Conservation (phyloP, 1,284 basidiomycete species). For the Boletus smithii region DNA sequence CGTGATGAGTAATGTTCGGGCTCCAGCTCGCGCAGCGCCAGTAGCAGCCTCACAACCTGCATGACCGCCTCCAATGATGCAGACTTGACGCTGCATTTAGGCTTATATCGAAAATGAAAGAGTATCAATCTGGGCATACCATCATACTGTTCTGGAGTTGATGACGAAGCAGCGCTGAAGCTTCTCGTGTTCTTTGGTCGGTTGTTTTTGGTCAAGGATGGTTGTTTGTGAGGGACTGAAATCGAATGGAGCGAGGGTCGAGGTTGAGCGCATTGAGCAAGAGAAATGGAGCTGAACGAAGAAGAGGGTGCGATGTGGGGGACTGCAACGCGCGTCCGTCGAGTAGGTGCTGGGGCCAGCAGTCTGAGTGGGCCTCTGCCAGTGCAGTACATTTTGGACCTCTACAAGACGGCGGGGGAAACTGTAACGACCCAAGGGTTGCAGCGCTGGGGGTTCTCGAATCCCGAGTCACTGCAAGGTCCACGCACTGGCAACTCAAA, state of each 20-base stretch:
- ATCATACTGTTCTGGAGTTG: constrained; percentile 19
- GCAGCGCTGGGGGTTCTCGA: not conserved
- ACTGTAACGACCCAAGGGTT: not conserved
- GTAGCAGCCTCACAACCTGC: constrained; percentile 90
- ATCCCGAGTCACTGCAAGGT: not conserved
- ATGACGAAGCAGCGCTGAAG: constrained; percentile 2
- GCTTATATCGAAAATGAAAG: not conserved
- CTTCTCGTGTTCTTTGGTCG: not conserved
- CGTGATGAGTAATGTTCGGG: constrained; percentile 76
- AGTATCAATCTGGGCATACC: constrained; percentile 13
- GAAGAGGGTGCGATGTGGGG: not conserved
- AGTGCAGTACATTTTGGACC: constrained; percentile 8
- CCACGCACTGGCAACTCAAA: not conserved
- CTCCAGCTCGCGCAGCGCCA: constrained; percentile 78
- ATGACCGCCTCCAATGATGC: constrained; percentile 89
- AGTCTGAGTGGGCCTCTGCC: constrained; percentile 3
- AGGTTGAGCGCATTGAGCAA: not conserved
- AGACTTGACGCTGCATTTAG: constrained; percentile 46
- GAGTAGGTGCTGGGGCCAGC: not conserved
- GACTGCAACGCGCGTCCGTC: constrained; percentile 3
- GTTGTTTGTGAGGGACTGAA: not conserved
- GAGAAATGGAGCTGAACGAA: not conserved
- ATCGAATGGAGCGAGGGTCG: not conserved
- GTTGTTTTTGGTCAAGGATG: not conserved
- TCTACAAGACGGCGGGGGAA: not conserved